phyloP scores from a whole-genome alignment of 768 basidiomycete genomes.

The Favolaschia claudopus region DNA sequence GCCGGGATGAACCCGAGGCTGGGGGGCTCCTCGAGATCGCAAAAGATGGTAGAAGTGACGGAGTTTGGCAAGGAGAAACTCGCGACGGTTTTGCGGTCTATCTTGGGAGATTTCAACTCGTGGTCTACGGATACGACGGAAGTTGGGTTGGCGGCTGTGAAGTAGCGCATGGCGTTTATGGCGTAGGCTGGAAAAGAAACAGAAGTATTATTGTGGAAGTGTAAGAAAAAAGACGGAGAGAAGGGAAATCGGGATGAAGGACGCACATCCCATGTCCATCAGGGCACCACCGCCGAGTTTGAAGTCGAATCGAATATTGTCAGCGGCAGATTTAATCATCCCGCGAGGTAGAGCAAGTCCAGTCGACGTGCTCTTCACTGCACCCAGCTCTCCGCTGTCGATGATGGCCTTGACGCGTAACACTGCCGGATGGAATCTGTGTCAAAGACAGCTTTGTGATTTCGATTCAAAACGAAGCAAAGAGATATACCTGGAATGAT shows the following conservation, averaged over 20 bases:
- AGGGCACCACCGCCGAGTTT: constrained; percentile 63
- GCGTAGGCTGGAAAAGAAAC: constrained; percentile 50
- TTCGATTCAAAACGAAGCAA: not conserved
- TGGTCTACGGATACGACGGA: constrained; percentile 32
- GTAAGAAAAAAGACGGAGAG: no score
- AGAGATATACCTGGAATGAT: constrained; percentile 58
- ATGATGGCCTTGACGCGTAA: constrained; percentile 61
- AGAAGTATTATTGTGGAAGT: no score
- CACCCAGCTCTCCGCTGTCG: constrained; percentile 60
- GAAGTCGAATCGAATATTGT: constrained; percentile 60
- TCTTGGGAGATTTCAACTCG: constrained; percentile 8
- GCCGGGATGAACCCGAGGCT: constrained; percentile 51
- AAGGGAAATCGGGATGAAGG: no score
- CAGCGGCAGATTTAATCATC: constrained; percentile 36
- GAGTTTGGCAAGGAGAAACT: constrained; percentile 50
- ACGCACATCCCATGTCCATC: constrained; percentile 69
- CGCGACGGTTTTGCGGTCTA: constrained; percentile 28
- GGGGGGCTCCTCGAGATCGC: constrained; percentile 45
- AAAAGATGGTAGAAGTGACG: constrained; percentile 46
- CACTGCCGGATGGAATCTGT: constrained; percentile 71
- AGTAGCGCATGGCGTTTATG: constrained; percentile 37
- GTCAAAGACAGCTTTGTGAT: not conserved
- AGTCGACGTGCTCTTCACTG: constrained; percentile 49
- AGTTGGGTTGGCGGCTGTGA: constrained; percentile 35
- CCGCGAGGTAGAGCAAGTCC: constrained; percentile 45